These are phyloP conservation scores for Orychophragmus violaceus DNA, from an alignment of 345 rosid genomes.

Conservation along the genomic window DNA sequence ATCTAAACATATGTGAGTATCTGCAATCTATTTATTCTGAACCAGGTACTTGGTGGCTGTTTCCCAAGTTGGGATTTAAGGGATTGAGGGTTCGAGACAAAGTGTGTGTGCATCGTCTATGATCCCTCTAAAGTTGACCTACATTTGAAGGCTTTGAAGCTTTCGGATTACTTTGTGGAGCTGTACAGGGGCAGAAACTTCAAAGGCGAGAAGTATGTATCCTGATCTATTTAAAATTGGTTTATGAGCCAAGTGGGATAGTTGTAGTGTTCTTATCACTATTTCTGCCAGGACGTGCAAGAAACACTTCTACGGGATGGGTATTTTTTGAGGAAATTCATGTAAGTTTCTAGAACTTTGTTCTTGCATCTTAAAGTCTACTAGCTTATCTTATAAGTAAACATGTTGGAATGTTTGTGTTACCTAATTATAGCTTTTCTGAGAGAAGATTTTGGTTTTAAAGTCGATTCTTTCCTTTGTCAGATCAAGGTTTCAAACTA, in stretches of 20 bases:
- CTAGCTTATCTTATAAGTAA: background rate
- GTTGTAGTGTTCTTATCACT: conserved; percentile 1
- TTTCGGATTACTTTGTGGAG: conserved; percentile 95
- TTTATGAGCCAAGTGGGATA: too few relatives aligned
- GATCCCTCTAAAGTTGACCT: too few relatives aligned
- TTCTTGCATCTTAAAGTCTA: background rate
- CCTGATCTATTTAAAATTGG: background rate
- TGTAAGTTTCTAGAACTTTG: conserved; percentile 44
- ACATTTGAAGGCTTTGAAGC: conserved; percentile 95
- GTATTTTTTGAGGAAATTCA: conserved; percentile 98
- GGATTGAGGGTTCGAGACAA: too few relatives aligned
- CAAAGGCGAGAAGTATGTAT: conserved; percentile 84
- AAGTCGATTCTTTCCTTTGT: background rate
- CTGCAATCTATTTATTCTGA: too few relatives aligned
- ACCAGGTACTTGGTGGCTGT: too few relatives aligned
- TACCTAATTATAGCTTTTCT: background rate
- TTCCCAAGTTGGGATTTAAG: too few relatives aligned
- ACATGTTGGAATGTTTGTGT: background rate
- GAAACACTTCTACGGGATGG: conserved; percentile 96
- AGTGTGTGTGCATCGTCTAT: too few relatives aligned
- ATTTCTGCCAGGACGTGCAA: conserved; percentile 68
- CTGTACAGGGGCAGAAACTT: conserved; percentile 67
- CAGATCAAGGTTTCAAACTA: conserved; percentile 98
- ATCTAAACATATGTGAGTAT: too few relatives aligned
- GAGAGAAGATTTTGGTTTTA: background rate